A percentile compares a stretch with the other conserved stretches of the same genome.
Evolutionary conservation across 495 filamentous ascomycete genomes (phyloP).

Genomic region (Ascodesmis nigricans): DNA sequence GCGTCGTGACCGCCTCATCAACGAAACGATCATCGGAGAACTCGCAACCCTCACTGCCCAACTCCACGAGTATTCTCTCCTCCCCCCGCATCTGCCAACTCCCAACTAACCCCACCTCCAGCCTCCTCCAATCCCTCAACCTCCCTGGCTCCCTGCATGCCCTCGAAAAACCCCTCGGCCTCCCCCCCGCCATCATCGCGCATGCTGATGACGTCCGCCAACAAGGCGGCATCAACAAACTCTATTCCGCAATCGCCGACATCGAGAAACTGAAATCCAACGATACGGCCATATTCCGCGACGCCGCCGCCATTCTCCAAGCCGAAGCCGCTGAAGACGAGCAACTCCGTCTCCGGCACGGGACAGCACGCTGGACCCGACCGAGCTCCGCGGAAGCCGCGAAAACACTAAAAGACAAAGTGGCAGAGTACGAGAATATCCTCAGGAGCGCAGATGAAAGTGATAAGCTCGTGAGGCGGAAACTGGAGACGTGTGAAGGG

Average conservation of each 20-base stretch:
- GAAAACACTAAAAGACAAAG: constrained; percentile 50
- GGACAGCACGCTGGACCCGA: constrained; percentile 69
- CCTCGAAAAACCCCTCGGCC: constrained; percentile 75
- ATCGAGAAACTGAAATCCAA: constrained; percentile 64
- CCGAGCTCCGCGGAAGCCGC: constrained; percentile 45
- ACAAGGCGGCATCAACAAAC: constrained; percentile 54
- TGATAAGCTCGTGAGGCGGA: constrained; percentile 58
- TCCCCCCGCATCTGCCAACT: not conserved
- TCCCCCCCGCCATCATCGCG: constrained; percentile 63
- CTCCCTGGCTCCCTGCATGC: constrained; percentile 86
- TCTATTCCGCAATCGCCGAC: constrained; percentile 60
- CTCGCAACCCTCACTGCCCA: constrained; percentile 61
- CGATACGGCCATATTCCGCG: constrained; percentile 52
- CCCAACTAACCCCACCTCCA: constrained; percentile 7
- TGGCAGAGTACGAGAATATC: constrained; percentile 64
- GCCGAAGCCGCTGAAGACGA: constrained; percentile 71
- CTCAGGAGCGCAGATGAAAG: constrained; percentile 65
- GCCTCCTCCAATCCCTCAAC: constrained; percentile 57
- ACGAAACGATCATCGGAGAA: constrained; percentile 63
- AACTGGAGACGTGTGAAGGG: constrained; percentile 51
- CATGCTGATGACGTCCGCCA: constrained; percentile 94
- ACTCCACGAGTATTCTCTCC: constrained; percentile 40
- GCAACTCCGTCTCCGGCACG: constrained; percentile 50
- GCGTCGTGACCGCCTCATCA: constrained; percentile 67
- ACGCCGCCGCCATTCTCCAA: constrained; percentile 52